A percentile compares a stretch with the other conserved stretches of the same genome.
phyloP scores from a whole-genome alignment of 2,329 filamentous ascomycete species.

The Colletotrichum phormii region DNA sequence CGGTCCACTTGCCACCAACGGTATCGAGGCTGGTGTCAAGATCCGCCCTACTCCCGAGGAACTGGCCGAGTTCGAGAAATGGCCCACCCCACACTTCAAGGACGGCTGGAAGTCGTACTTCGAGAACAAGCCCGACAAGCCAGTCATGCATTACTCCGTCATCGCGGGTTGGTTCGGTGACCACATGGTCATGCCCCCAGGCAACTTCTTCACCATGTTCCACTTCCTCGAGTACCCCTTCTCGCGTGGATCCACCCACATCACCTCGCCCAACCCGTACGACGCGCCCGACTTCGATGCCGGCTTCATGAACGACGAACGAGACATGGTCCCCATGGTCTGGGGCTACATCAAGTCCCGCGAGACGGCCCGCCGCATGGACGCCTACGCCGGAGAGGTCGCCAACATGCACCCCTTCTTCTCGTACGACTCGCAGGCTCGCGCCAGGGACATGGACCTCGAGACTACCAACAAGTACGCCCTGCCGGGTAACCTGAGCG shows the following conservation, averaged over 20 bases:
- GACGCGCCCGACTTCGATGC: constrained; percentile 82
- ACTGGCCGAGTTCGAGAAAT: constrained; percentile 74
- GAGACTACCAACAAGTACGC: constrained; percentile 81
- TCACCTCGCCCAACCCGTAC: constrained; percentile 78
- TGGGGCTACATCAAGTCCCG: constrained; percentile 88
- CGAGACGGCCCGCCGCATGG: constrained; percentile 83
- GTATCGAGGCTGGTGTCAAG: constrained; percentile 85
- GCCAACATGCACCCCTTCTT: constrained; percentile 78
- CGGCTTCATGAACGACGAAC: constrained; percentile 87
- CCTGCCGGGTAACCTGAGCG: constrained; percentile 76
- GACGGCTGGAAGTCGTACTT: constrained; percentile 86
- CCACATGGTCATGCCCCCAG: constrained; percentile 74
- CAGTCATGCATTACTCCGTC: constrained; percentile 86
- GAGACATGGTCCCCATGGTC: constrained; percentile 87
- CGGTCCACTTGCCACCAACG: constrained; percentile 81
- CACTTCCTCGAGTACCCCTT: constrained; percentile 84
- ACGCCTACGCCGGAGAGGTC: constrained; percentile 81
- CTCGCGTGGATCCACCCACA: constrained; percentile 78
- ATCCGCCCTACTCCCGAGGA: constrained; percentile 78
- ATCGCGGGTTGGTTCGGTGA: constrained; percentile 76
- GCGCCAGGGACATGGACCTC: constrained; percentile 79
- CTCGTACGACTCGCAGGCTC: constrained; percentile 75
- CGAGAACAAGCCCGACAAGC: constrained; percentile 86
- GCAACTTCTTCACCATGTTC: constrained; percentile 88
- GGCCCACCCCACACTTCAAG: constrained; percentile 81